Conservation (phyloP, 2,329 filamentous ascomycete genomes). For the Beauveria sp. region DNA sequence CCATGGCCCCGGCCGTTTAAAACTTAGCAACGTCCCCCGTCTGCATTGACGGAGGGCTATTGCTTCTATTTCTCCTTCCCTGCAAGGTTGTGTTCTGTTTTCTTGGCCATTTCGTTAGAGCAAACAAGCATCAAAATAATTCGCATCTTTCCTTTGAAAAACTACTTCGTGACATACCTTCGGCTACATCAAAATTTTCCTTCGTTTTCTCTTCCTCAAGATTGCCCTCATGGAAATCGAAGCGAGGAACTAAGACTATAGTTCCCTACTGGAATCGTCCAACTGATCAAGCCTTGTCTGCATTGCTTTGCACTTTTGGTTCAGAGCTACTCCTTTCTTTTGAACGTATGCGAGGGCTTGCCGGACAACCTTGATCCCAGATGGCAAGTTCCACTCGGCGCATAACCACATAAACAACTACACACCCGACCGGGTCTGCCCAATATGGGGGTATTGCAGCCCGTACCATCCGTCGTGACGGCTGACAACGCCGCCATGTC, state of each 20-base stretch:
- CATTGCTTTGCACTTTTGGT: no score
- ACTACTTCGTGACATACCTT: not conserved
- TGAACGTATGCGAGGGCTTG: not conserved
- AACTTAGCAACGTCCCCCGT: not conserved
- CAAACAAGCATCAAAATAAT: not conserved
- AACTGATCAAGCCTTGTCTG: no score
- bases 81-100: not conserved
- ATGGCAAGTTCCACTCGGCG: not conserved
- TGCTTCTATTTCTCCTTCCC: not conserved
- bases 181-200: not conserved
- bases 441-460: slow-evolving; percentile 1
- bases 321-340: not conserved
- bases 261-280: no score
- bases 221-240: no score
- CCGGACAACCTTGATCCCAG: not conserved
- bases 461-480: slow-evolving; percentile 1
- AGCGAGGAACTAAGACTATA: no score
- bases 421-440: not conserved
- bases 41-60: not conserved
- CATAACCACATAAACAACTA: not conserved
- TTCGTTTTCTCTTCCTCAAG: no score
- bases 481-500: slow-evolving; percentile 4
- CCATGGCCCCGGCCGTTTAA: not conserved
- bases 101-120: not conserved
- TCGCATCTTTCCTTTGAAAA: not conserved